phyloP scores from a whole-genome alignment of 208 protist genomes.

The Crithidia brevicula region DNA sequence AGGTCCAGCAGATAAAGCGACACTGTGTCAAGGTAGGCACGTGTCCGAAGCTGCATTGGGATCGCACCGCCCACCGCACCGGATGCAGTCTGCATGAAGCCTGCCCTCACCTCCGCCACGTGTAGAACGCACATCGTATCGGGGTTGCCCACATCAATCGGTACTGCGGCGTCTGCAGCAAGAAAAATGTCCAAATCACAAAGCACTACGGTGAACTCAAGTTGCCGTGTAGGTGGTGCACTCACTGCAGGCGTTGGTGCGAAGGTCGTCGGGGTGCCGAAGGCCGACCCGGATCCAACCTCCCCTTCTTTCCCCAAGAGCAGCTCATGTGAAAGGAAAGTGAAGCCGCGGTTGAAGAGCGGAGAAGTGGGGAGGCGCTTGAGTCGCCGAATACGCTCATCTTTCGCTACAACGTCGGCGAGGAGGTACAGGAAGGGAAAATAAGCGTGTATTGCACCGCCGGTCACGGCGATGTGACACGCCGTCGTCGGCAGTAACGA shows the following conservation, averaged over 20 bases:
- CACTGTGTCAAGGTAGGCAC: slow-evolving; percentile 7
- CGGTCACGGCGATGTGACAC: slow-evolving; percentile 8
- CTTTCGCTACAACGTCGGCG: background rate
- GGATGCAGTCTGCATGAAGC: background rate
- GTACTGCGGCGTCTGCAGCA: slow-evolving; percentile 25
- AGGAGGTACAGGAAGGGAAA: slow-evolving; percentile 32
- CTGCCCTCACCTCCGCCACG: slow-evolving; percentile 6
- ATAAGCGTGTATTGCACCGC: slow-evolving; percentile 31
- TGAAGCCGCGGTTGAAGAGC: slow-evolving; percentile 25
- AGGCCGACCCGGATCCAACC: background rate
- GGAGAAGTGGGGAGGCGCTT: slow-evolving; percentile 15
- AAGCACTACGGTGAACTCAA: slow-evolving; percentile 9
- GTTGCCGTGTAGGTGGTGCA: background rate
- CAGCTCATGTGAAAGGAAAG: background rate
- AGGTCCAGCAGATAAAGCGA: slow-evolving; percentile 16
- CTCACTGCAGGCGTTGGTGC: background rate
- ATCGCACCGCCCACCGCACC: background rate
- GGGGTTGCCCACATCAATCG: slow-evolving; percentile 20
- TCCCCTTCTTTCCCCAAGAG: background rate
- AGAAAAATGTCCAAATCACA: slow-evolving; percentile 27
- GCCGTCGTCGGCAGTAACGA: background rate
- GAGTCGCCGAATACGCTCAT: slow-evolving; percentile 18
- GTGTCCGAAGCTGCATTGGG: background rate
- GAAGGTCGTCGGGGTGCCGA: background rate
- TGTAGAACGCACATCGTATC: slow-evolving; percentile 18